Base-by-base conservation (phyloP, 352 stramenopile species). In the Globisporangium nodosum region DNA sequence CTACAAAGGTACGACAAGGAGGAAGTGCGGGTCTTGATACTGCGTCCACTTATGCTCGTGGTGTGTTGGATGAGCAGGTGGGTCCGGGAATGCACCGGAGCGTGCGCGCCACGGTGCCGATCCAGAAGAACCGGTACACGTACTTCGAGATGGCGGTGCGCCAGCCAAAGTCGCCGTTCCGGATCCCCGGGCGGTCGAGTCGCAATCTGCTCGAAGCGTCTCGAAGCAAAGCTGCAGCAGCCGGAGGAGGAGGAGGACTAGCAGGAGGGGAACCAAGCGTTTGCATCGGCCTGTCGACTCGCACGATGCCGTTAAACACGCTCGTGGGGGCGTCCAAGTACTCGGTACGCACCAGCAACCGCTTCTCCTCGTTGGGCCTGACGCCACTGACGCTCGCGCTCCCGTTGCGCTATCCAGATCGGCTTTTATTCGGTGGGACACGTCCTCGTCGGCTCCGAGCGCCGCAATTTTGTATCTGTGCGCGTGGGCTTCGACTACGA, bases 71-170 rank as follows among this genome's bases (percentile, higher is more conserved):
- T 24, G 21, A 24, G 21, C 37, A 82, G 72, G 65, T 76, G 16
- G 69, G 71, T 0, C 58, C 71, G 3, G 85, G 85, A 5, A 85
- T 95, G 80, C 88, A 95, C 57, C 78, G 85, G 24, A 93, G 81
- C 51, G 85, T 93, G 12, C 81, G 85, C 1, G 73, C 65, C 33
- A 85, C 68, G 9, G 77, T 90, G 15, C 65, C 81, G 7, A 68
- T 95, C 27, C 70, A 76, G 15, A 73, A 71, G 20, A 78, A 87
- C 61, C 77, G 79, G n/a, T 81, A 81, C 48, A 79, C 91, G 57
- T 95, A 95, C 67, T 95, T 93, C 58, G 85, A 95, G 66, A 93
- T 95, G 81, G 76, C 73, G 4, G 47, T 92, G 13, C 75, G 78
- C 33, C 69, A 87, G 63, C 55, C 58, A n/a, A 61, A 68, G 53